Evolutionary conservation across 495 filamentous ascomycete genomes (phyloP).

Genomic region (Darksidea phi): DNA sequence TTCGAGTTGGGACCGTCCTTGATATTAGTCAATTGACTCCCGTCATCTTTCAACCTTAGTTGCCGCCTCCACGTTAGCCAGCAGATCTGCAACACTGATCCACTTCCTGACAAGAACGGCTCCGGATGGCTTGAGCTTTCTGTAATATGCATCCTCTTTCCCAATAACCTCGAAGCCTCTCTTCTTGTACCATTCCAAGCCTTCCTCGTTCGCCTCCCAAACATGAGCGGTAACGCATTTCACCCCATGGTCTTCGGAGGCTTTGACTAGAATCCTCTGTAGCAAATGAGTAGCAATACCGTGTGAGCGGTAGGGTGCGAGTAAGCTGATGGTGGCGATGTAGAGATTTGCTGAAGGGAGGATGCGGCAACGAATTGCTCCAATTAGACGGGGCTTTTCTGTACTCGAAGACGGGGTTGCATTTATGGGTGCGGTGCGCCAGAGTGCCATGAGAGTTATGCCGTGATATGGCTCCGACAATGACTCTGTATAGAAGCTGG

Average conservation of each 20-base stretch:
- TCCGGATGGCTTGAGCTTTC: constrained; percentile 73
- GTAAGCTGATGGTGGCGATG: constrained; percentile 79
- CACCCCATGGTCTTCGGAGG: constrained; percentile 49
- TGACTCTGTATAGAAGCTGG: constrained; percentile 78
- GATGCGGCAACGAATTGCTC: constrained; percentile 79
- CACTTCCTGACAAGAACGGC: constrained; percentile 69
- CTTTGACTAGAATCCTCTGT: constrained; percentile 50
- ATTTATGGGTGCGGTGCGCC: constrained; percentile 52
- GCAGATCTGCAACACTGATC: constrained; percentile 43
- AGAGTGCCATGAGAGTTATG: constrained; percentile 76
- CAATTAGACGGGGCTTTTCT: constrained; percentile 31
- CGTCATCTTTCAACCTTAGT: not conserved
- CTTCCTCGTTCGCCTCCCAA: constrained; percentile 88
- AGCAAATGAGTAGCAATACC: constrained; percentile 79
- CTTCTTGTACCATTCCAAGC: constrained; percentile 76
- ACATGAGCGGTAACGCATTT: constrained; percentile 80
- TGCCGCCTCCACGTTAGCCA: constrained; percentile 2
- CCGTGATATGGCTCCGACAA: constrained; percentile 65
- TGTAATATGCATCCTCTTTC: constrained; percentile 73
- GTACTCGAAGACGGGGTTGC: constrained; percentile 6
- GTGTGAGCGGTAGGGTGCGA: constrained; percentile 76
- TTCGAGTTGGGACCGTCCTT: too few species aligned
- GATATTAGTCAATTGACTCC: too few species aligned
- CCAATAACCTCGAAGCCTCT: constrained; percentile 70
- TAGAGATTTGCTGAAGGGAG: constrained; percentile 66